Conservation (phyloP, 1,284 basidiomycete genomes). For the Sanghuangporus baumii region DNA sequence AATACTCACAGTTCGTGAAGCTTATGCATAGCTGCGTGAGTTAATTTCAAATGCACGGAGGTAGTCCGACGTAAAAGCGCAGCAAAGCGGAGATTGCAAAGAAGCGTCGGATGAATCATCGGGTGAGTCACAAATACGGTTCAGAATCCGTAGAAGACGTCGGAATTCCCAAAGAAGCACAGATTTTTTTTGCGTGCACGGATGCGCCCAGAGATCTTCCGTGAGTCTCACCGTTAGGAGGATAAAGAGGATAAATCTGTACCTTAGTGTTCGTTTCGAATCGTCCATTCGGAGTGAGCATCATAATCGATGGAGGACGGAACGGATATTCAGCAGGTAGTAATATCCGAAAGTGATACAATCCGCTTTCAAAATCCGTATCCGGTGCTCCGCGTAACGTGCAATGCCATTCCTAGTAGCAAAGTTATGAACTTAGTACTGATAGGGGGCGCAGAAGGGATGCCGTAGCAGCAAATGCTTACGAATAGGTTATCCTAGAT, state of each 20-base stretch:
- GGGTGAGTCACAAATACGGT: conserved; percentile 11
- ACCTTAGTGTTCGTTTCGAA: conserved; percentile 97
- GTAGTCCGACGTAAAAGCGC: neutral
- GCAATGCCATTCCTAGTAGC: conserved; percentile 89
- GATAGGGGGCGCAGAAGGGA: neutral
- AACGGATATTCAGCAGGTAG: conserved; percentile 94
- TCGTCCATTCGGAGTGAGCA: conserved; percentile 92
- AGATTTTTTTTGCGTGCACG: neutral
- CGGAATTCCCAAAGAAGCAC: neutral
- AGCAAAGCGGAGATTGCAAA: neutral
- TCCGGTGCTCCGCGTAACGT: conserved; percentile 84
- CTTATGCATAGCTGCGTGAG: conserved; percentile 82
- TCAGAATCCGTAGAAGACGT: conserved; percentile 17
- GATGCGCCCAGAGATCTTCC: neutral
- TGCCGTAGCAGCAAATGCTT: conserved; percentile 27
- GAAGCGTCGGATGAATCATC: neutral
- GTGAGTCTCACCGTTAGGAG: neutral
- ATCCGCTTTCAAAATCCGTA: conserved; percentile 86
- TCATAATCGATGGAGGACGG: conserved; percentile 88
- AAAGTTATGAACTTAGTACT: neutral
- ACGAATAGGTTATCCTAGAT: conserved; percentile 77
- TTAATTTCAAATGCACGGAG: neutral
- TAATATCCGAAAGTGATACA: conserved; percentile 90
- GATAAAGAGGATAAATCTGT: conserved; percentile 21
- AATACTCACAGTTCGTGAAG: conserved; percentile 73